A percentile compares a stretch with the other conserved stretches of the same genome.
These are phyloP conservation scores for Chloromonas sp. DNA, from an alignment of 163 green algal species.

Conservation along the genomic window DNA sequence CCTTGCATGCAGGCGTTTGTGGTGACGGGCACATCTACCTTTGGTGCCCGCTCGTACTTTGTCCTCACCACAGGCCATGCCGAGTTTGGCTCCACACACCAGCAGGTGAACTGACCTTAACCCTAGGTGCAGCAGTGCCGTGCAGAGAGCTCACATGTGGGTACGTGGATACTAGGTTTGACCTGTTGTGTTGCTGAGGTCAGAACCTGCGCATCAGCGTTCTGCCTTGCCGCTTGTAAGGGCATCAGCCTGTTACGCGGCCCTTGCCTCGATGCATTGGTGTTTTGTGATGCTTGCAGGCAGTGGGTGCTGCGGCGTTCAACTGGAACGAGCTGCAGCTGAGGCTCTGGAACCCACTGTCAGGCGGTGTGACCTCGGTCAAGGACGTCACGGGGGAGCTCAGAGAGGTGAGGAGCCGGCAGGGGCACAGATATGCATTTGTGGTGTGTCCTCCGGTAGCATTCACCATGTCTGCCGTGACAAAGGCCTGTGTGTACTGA, in stretches of 20 bases:
- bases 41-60: constrained; percentile 35
- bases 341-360: constrained; percentile 56
- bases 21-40: constrained; percentile 36
- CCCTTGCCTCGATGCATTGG: too few species aligned
- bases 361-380: constrained; percentile 22
- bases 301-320: not conserved
- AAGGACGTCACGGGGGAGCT: constrained; percentile 47
- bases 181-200: too few species aligned
- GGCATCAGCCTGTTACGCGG: too few species aligned
- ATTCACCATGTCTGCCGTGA: too few species aligned
- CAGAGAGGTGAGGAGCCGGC: constrained; percentile 34
- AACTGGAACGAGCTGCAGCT: constrained; percentile 23
- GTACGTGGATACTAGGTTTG: too few species aligned
- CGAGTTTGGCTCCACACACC: not conserved
- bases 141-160: too few species aligned
- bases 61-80: constrained; percentile 45
- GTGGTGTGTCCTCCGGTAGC: too few species aligned
- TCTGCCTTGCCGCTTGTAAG: too few species aligned
- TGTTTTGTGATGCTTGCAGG: not conserved
- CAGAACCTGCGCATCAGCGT: too few species aligned
- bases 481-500: too few species aligned
- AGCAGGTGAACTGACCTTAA: not conserved
- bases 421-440: not conserved
- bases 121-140: too few species aligned
- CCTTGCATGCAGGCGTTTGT: constrained; percentile 35